Evolutionary conservation across 1,284 basidiomycete genomes (phyloP).

Genomic region (Apiotrichum mycotoxinovorans): DNA sequence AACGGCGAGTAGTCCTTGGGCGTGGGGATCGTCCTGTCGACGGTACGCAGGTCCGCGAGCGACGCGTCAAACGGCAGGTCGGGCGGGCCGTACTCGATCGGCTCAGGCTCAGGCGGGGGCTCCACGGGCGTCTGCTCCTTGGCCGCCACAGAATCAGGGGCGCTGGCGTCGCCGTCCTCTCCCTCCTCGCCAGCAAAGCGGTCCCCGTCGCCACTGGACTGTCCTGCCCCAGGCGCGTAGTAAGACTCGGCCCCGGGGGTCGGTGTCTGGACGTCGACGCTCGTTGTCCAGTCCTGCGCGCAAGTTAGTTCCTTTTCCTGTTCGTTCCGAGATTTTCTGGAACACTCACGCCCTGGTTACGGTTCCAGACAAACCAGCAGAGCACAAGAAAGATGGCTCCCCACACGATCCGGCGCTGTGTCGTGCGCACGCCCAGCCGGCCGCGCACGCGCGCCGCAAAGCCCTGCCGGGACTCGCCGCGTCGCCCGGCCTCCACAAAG

Average conservation of each 20-base stretch:
- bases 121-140: neutral
- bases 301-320: too few relatives aligned
- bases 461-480: neutral
- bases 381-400: neutral
- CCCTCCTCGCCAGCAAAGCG: too few relatives aligned
- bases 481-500: neutral
- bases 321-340: too few relatives aligned
- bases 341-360: neutral
- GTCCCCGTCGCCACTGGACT: too few relatives aligned
- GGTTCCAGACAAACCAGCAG: neutral
- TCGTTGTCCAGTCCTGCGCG: too few relatives aligned
- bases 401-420: neutral
- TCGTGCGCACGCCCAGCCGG: neutral
- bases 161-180: neutral
- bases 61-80: neutral
- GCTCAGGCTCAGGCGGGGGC: neutral
- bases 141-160: neutral
- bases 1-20: conserved; percentile 14
- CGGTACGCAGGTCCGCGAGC: neutral
- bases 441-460: neutral
- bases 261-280: too few relatives aligned
- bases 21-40: neutral
- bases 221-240: too few relatives aligned
- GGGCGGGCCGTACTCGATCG: neutral
- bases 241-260: too few relatives aligned